phyloP scores from a whole-genome alignment of 306 rosid genomes.

The Trichosanthes cucumerina region DNA sequence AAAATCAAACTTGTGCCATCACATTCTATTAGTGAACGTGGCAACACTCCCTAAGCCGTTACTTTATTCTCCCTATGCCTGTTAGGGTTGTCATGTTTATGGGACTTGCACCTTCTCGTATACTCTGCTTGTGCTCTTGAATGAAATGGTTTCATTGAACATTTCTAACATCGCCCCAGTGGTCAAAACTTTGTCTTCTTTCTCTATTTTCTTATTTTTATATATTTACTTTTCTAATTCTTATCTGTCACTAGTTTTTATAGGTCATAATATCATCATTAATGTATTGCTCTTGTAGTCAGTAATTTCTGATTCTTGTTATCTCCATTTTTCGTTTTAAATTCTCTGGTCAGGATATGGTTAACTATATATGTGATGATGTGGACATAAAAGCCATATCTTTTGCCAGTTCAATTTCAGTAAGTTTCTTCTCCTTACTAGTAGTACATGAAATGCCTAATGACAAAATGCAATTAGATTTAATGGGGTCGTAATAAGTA shows the following conservation, averaged over 20 bases:
- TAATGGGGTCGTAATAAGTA: neutral
- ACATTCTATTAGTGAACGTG: neutral
- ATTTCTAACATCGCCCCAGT: neutral
- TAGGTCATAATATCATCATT: neutral
- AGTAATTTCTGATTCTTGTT: neutral
- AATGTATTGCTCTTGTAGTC: neutral
- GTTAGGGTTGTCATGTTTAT: neutral
- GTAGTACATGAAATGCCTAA: neutral
- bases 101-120: neutral
- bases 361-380: conserved; percentile 52
- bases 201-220: neutral
- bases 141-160: neutral
- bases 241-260: neutral
- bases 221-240: neutral
- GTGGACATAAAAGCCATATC: conserved; percentile 62
- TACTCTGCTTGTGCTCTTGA: neutral
- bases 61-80: neutral
- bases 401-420: conserved; percentile 38
- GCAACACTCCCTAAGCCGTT: neutral
- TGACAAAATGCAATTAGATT: neutral
- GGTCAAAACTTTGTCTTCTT: neutral
- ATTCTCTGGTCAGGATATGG: conserved; percentile 37
- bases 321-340: neutral
- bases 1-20: neutral
- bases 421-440: conserved; percentile 27